phyloP scores from a whole-genome alignment of 2,329 filamentous ascomycete species.

The Lanzia echinophila region DNA sequence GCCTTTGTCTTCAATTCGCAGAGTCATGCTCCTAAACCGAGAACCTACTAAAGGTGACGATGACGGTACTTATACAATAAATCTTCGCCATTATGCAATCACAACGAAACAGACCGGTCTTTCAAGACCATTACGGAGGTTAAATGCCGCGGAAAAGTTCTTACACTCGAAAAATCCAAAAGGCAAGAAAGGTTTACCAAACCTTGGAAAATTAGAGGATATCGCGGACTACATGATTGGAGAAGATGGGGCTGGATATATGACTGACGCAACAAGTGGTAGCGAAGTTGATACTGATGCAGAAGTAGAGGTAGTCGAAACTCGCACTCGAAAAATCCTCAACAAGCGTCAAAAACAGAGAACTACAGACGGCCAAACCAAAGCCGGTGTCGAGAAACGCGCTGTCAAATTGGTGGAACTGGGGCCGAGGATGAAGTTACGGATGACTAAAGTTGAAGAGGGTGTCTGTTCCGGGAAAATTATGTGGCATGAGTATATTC shows the following conservation, averaged over 20 bases:
- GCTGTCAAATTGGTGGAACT: slow-evolving; percentile 90
- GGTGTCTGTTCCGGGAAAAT: slow-evolving; percentile 83
- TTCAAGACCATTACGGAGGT: slow-evolving; percentile 72
- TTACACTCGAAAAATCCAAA: slow-evolving; percentile 43
- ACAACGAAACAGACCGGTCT: slow-evolving; percentile 81
- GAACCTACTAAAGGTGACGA: slow-evolving; percentile 48
- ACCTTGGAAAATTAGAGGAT: slow-evolving; percentile 84
- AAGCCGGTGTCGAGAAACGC: slow-evolving; percentile 56
- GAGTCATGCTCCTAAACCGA: slow-evolving; percentile 84
- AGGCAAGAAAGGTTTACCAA: slow-evolving; percentile 70
- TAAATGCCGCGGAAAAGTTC: slow-evolving; percentile 81
- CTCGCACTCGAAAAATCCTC: slow-evolving; percentile 55
- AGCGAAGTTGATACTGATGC: slow-evolving; percentile 92
- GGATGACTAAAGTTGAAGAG: slow-evolving; percentile 93
- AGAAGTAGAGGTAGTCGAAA: slow-evolving; percentile 79
- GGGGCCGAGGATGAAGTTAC: slow-evolving; percentile 80
- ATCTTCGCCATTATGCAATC: slow-evolving; percentile 91
- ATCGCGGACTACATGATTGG: slow-evolving; percentile 93
- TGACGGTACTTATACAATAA: slow-evolving; percentile 70
- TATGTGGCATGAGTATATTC: slow-evolving; percentile 96
- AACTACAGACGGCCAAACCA: slow-evolving; percentile 36
- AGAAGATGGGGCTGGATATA: slow-evolving; percentile 72
- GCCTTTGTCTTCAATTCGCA: slow-evolving; percentile 83
- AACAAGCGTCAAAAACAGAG: slow-evolving; percentile 38
- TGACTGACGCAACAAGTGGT: slow-evolving; percentile 77